These are phyloP conservation scores for Rhodotorula mucilaginosa DNA, from an alignment of 1,284 basidiomycete genomes.

Conservation along the genomic window DNA sequence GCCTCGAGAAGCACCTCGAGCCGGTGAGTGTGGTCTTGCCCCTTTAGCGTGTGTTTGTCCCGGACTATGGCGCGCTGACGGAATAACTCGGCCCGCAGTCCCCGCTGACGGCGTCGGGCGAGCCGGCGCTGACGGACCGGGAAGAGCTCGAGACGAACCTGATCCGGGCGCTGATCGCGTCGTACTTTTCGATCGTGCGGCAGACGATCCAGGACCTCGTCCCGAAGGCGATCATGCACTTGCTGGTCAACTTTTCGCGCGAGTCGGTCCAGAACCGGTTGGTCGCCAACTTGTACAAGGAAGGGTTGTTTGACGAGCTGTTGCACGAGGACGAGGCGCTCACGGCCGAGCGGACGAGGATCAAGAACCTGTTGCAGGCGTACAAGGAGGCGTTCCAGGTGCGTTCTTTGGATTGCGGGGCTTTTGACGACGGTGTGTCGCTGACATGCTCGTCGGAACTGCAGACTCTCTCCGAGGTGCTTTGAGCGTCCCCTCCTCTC, in stretches of 20 bases:
- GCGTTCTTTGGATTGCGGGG: not conserved
- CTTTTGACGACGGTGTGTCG: not conserved
- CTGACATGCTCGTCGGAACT: not conserved
- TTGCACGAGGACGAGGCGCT: conserved; percentile 94
- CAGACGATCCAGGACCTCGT: conserved; percentile 96
- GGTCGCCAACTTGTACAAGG: conserved; percentile 89
- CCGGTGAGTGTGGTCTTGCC: conserved; percentile 31
- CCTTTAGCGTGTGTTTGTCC: too few species aligned
- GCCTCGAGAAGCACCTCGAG: conserved; percentile 77
- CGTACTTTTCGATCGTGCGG: conserved; percentile 93
- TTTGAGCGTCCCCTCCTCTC: conserved; percentile 14
- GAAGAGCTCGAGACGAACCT: conserved; percentile 93
- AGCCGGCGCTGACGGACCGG: conserved; percentile 58
- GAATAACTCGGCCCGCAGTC: conserved; percentile 46
- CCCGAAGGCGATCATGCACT: conserved; percentile 72
- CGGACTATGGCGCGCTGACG: not conserved
- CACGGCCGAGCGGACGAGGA: conserved; percentile 85
- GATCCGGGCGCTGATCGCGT: conserved; percentile 89
- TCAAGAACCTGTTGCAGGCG: conserved; percentile 91
- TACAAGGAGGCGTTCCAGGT: conserved; percentile 88
- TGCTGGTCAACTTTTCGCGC: conserved; percentile 93
- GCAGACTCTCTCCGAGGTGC: conserved; percentile 38
- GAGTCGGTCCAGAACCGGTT: conserved; percentile 95
- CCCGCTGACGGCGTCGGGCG: conserved; percentile 53
- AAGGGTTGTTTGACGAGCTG: conserved; percentile 74